These are phyloP conservation scores for Fusarium armeniacum DNA, from an alignment of 2,329 filamentous ascomycete genomes.

Conservation along the genomic window DNA sequence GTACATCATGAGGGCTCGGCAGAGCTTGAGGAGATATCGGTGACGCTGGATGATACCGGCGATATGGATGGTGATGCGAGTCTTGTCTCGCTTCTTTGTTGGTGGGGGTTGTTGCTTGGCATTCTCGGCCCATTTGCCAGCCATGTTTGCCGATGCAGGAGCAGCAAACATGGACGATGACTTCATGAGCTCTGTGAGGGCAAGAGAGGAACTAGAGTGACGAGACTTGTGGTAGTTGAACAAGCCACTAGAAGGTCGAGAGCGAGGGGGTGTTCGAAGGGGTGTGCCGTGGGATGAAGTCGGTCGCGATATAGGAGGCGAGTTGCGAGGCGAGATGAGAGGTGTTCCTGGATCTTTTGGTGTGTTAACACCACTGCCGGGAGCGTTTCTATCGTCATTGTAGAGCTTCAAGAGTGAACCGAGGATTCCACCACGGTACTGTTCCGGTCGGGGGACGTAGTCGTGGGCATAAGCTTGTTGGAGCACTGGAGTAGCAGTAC, in stretches of 20 bases:
- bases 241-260: constrained; percentile 57
- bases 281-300: constrained; percentile 55
- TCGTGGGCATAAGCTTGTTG: constrained; percentile 65
- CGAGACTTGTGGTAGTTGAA: constrained; percentile 60
- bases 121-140: constrained; percentile 61
- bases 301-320: constrained; percentile 59
- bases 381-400: constrained; percentile 61
- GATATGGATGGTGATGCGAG: constrained; percentile 69
- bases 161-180: constrained; percentile 67
- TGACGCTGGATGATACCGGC: constrained; percentile 82
- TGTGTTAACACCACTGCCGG: constrained; percentile 59
- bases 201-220: constrained; percentile 60
- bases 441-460: constrained; percentile 75
- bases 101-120: constrained; percentile 56
- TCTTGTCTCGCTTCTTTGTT: constrained; percentile 56
- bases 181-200: constrained; percentile 66
- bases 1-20: constrained; percentile 88
- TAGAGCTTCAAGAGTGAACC: constrained; percentile 80
- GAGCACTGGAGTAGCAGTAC: constrained; percentile 56
- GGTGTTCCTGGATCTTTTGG: constrained; percentile 58
- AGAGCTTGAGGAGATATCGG: constrained; percentile 86
- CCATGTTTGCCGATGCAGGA: constrained; percentile 61
- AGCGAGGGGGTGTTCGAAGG: constrained; percentile 51
- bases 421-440: constrained; percentile 81
- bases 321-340: constrained; percentile 58